Base-by-base conservation (phyloP, 2,329 filamentous ascomycete genomes). In the Metarhizium sp. region DNA sequence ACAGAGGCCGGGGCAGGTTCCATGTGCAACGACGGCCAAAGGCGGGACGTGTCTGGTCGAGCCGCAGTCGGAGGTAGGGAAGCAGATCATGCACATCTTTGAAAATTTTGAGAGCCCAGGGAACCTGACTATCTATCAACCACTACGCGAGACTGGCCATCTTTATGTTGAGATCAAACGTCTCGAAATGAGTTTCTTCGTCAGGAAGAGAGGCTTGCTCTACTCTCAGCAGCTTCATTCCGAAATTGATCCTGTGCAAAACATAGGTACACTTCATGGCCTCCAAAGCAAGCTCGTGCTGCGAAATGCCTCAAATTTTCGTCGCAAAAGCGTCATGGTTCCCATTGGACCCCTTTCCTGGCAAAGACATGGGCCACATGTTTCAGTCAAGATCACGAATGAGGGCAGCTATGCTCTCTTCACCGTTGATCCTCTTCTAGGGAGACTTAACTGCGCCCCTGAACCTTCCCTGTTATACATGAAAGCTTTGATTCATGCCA, bases 231-330 rank as follows among this genome's bases (percentile, higher is more conserved):
- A 85, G 58, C 70, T 86, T 0, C 64, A 66, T 0, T 70, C 77
- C 0, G 73, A 79, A 46, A 70, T 89, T 1, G 81, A 85, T 52
- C 63, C 65, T 0, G 59, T 79, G 8, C 86, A 89, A 61, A 78
- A 86, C 52, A 68, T 76, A 0, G 85, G 84, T 0, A 82, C 80
- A 0, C 75, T 79, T 60, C 78, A 87, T 56, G 85, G 85, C 0
- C 68, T 87, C 0, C 56, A 67, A 2, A 84, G 78, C 63, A 86
- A 79, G 63, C 66, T 86, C 3, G 75, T 87, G 0, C 65, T 86
- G 14, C 72, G 75, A 0, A 75, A 78, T n/a, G 53, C 62, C 0
- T 56, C 60, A 0, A 76, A 79, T 46, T 60, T 54, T 0, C 56
- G 61, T 0, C 69, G 73, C 4, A 75, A 76, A 8, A 82, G 74